Base-by-base conservation (phyloP, 345 rosid species). In the Gossypium raimondii region DNA sequence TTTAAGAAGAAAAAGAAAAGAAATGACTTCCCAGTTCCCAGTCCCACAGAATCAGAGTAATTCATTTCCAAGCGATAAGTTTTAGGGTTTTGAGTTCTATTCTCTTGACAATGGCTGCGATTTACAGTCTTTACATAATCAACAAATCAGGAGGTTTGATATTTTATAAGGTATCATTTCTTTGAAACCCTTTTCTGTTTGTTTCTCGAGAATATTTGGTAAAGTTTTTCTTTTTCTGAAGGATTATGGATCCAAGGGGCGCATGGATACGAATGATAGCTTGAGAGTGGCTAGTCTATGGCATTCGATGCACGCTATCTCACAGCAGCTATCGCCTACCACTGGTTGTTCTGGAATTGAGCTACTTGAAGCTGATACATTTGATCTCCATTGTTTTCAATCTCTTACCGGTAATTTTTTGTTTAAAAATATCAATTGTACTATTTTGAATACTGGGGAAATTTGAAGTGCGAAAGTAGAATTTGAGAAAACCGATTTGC, bases 281-380 rank as follows among this genome's bases (percentile, higher is more conserved):
- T 83, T 95, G 84, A 78, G 99, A 78, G 96, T 95, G 83, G 99
- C 99, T 18, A 91, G 98, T 86, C 82, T 95, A 73, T 92, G 97
- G 99, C 98, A 95, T 78, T 95, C 98, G 9, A 95, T 95, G 99
- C 98, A 95, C 81, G 99, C 99, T 57, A 95, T 95, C 78, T 95
- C 99, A 61, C 99, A 95, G 83, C 99, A 95, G 86, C 79, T 95
- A 64, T 95, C 99, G 24, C 99, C 99, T 16, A 87, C 84, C 10
- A 73, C 85, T 66, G 98, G 96, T 4, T 95, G 99, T 82, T 75
- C 86, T 14, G 99, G 99, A 72, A 93, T 95, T 43, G 97, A 95
- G 78, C 97, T 95, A 62, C 96, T 95, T 14, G 89, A 92, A 85
- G 98, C 98, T 1, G 98, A 94, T 34, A 89, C 95, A 3, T 94